Percentiles rank a stretch among this genome's conserved stretches.
Evolutionary conservation across 129 eudicot species (phyloP).

Genomic region (Rutidosis leptorrhynchoides): DNA sequence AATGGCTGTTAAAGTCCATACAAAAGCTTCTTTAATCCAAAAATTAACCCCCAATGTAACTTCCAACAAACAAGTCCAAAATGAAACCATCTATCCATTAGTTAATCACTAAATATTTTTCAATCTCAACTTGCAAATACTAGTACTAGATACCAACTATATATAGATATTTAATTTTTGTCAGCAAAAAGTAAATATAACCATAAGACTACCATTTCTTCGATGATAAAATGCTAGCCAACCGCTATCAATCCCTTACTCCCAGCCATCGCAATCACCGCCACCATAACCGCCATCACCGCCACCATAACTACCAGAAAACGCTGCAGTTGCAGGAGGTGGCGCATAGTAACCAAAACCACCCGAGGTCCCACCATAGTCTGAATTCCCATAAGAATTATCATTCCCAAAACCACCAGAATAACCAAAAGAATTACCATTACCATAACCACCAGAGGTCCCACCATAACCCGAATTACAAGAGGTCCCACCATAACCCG

Average conservation of each 20-base stretch:
- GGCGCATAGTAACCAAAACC: conserved; percentile 1
- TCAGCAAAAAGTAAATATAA: conserved; percentile 23
- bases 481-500: background rate
- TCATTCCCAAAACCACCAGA: conserved; percentile 14
- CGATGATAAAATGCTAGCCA: conserved; percentile 1
- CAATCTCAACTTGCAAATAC: background rate
- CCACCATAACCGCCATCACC: conserved; percentile 18
- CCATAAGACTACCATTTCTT: conserved; percentile 15
- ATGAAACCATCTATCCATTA: conserved; percentile 1
- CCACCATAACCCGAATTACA: conserved; percentile 11
- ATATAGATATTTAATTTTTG: conserved; percentile 12
- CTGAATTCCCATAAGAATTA: background rate
- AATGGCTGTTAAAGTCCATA: conserved; percentile 6
- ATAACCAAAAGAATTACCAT: conserved; percentile 4
- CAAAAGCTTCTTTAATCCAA: background rate
- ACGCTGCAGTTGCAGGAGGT: background rate
- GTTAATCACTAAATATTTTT: background rate
- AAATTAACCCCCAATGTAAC: background rate
- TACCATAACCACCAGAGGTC: background rate
- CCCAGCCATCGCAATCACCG: conserved; percentile 43
- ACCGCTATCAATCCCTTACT: conserved; percentile 13
- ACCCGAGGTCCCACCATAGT: conserved; percentile 19
- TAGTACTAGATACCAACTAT: background rate
- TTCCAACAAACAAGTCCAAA: conserved; percentile 10
- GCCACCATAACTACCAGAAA: conserved; percentile 17